phyloP scores from a whole-genome alignment of 208 protist genomes.

The Crithidia mellificae region DNA sequence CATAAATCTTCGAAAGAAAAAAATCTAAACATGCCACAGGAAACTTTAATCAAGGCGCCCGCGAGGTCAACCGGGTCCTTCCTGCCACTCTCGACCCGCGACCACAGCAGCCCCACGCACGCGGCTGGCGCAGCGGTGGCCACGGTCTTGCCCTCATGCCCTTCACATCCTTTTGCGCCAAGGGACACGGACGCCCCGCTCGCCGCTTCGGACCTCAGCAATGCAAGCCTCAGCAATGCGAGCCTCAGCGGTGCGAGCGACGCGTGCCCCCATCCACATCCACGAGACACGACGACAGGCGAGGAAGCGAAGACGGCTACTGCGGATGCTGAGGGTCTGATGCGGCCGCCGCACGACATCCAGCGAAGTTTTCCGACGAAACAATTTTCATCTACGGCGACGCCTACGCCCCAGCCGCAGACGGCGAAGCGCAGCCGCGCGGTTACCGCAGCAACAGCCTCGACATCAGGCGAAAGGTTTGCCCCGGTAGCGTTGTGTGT shows the following conservation, averaged over 20 bases:
- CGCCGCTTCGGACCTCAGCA: no score
- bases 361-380: no score
- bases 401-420: no score
- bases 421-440: no score
- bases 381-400: no score
- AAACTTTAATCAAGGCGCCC: not conserved
- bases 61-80: not conserved
- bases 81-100: not conserved
- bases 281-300: not conserved
- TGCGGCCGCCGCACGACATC: not conserved
- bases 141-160: not conserved
- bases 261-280: not conserved
- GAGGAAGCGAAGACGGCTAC: not conserved
- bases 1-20: no score
- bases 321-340: not conserved
- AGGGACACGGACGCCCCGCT: not conserved
- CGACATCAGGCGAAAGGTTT: no score
- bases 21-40: not conserved
- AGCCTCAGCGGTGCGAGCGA: slow-evolving; percentile 4
- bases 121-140: not conserved
- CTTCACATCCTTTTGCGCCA: not conserved
- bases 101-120: not conserved
- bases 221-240: not conserved
- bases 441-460: no score
- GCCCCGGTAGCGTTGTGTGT: no score